Base-by-base conservation (phyloP, 1,284 basidiomycete species). In the Rhodotorula sp. region DNA sequence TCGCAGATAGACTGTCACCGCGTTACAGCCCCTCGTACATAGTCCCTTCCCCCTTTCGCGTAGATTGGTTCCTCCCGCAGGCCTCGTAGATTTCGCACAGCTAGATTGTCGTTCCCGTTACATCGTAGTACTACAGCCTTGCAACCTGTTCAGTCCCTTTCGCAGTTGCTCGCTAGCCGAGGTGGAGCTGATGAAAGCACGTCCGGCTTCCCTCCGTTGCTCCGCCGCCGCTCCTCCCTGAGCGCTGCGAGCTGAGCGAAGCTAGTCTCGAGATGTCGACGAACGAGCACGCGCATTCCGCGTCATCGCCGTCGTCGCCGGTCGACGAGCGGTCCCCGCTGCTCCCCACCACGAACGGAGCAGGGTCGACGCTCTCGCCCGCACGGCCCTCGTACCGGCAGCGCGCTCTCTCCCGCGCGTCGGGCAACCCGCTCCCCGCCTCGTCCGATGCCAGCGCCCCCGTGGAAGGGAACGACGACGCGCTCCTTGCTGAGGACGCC, bases 381-480 rank as follows among this genome's bases (percentile, higher is more conserved):
- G 54, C 54, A 15, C 60, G 71, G 12, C 69, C 73, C 1, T 67
- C 65, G 21, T 75, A 75, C 51, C 60, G 73, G 22, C 71, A 75
- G 61, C 71, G 70, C 32, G 69, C 69, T 19, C 67, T 76, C 60
- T 74, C 74, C 0, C 60, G 63, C 6, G 66, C 74, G 25, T 69
- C 64, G 0, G 72, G 70, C 25, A 72, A 72, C 63, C 71, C 64
- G 0, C 54, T 69, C 34, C 64, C 67, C 2, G 50, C 51, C 39
- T 36, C 60, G 1, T 21, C 46, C 21, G 65, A 46, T 17, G n/a
- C 48, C 0, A 3, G 29, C 29, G 39, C 37, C 0, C 2, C 36
- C 37, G 29, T 29, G 39, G 54, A 34, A 29, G 41, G 48, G 17
- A 34, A 51, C 61, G 50, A 46, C 57, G 36, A 62, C 48, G n/a